Evolutionary conservation across 257 asterid genomes (phyloP), one percentile per base, ranked within the genome.

Genomic region (Schizonepeta tenuifolia): DNA sequence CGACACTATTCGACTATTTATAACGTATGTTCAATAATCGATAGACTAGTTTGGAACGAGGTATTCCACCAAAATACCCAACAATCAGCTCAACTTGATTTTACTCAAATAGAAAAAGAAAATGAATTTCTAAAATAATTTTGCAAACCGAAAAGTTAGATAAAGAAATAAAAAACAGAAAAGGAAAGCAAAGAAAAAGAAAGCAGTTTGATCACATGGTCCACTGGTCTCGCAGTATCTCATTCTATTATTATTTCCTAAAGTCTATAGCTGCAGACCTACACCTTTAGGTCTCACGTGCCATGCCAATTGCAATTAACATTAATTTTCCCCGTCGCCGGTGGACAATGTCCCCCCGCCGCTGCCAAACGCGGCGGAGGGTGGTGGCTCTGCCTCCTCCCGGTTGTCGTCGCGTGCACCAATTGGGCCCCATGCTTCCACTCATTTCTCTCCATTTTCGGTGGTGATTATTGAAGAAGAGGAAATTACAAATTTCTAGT

Each of bases 371-470:
- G 72, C 78, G 60, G 58, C 26, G 12, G 62, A 22, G 8, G 28
- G 14, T 1, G 72, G 72, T 55, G 50, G 61, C 64, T 35, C 75
- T 7, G 69, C 55, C 55, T 1, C 6, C 61, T 15, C 10, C 67
- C 69, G 40, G 60, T n/a, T 67, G 74, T 9, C 15, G 17, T 12
- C 70, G 79, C 79, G 79, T 75, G 75, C 79, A 24, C 59, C 65
- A 49, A 24, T 65, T 68, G 75, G 75, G 3, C 65, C 70, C 77
- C 65, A 14, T n/a, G n/a, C 46, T 20, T 4, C 50, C 79, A 69
- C 75, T 59, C 17, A 10, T 20, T 67, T 4, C 18, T 58, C 38
- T n/a, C 69, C 70, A 22, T 62, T 58, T 67, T 68, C 79, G 70
- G 73, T 67, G 74, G 59, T 38, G 66, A 8, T 11, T 11, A 43